Conservation (phyloP, 129 eudicot genomes). For the Saussurea involucrata region DNA sequence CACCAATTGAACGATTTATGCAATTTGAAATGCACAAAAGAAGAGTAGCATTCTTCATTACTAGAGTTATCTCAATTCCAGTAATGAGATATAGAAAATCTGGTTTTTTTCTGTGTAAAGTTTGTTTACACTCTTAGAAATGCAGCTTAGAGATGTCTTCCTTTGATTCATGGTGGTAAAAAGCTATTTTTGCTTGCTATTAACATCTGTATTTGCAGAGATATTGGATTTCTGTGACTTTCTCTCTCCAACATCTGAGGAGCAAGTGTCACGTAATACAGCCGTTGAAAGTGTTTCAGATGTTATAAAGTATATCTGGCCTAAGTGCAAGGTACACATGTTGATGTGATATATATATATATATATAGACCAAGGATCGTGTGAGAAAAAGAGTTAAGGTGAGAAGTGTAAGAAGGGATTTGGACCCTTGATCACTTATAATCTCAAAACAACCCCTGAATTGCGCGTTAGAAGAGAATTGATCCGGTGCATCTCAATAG, state of each 20-base stretch:
- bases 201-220: slow-evolving; percentile 43
- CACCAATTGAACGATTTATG: neutral
- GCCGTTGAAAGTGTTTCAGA: slow-evolving; percentile 75
- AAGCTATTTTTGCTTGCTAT: neutral
- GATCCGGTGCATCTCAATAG: too few species aligned
- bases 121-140: neutral
- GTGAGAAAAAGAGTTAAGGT: too few species aligned
- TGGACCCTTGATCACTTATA: too few species aligned
- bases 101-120: neutral
- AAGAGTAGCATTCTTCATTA: slow-evolving; percentile 1
- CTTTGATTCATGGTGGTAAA: neutral
- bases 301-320: slow-evolving; percentile 89
- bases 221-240: slow-evolving; percentile 90
- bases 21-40: neutral
- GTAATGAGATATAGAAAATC: neutral
- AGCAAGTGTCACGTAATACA: slow-evolving; percentile 57
- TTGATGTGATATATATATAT: neutral
- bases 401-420: too few species aligned
- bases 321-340: slow-evolving; percentile 56
- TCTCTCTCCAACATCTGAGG: slow-evolving; percentile 88
- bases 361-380: neutral
- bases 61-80: neutral
- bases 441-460: too few species aligned
- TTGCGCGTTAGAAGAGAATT: too few species aligned
- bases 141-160: neutral